These are phyloP conservation scores for Mediolabrus comicus DNA, from an alignment of 108 stramenopile species.

Conservation along the genomic window DNA sequence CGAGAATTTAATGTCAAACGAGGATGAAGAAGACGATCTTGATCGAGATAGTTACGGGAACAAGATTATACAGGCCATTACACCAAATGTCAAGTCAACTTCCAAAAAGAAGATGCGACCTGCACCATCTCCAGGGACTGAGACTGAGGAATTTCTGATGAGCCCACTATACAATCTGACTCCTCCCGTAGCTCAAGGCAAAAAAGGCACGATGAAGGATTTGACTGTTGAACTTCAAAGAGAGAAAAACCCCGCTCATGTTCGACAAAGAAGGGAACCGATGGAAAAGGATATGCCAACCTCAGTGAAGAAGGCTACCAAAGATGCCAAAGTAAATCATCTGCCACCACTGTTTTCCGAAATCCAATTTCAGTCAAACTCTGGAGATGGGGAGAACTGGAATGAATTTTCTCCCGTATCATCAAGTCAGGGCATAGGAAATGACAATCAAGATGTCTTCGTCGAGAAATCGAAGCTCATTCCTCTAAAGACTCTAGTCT, in stretches of 20 bases:
- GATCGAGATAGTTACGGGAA: constrained; percentile 33
- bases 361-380: neutral
- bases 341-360: neutral
- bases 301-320: neutral
- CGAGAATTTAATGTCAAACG: constrained; percentile 34
- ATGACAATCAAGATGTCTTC: constrained; percentile 9
- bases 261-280: neutral
- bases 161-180: neutral
- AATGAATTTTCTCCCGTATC: neutral
- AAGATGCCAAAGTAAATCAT: neutral
- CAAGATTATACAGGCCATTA: constrained; percentile 19
- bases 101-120: neutral
- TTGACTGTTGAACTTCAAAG: neutral
- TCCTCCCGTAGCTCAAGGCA: neutral
- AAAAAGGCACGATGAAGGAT: neutral
- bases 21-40: constrained; percentile 25
- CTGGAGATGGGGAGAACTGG: neutral
- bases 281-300: neutral
- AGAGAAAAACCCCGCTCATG: neutral
- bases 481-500: constrained; percentile 27
- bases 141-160: neutral
- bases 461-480: constrained; percentile 16
- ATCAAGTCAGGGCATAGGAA: neutral
- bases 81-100: constrained; percentile 2
- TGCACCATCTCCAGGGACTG: neutral